A percentile compares a stretch with the other conserved stretches of the same genome.
phyloP scores from a whole-genome alignment of 1,139 yeast species.

The Yamadazyma blattariae region DNA sequence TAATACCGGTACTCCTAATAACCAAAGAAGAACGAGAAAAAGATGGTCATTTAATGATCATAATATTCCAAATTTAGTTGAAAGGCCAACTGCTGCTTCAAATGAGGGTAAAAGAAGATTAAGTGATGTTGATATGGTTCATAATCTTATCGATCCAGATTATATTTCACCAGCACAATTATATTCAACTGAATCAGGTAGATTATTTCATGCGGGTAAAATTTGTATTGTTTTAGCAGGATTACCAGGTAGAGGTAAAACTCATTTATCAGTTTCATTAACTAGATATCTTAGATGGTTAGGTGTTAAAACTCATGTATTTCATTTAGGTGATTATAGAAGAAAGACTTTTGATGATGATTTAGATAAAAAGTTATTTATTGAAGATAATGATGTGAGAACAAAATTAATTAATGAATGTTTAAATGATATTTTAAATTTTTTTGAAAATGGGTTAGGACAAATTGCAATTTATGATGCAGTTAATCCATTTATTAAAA shows the following conservation, averaged over 20 bases:
- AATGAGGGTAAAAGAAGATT: conserved; percentile 34
- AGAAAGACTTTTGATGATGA: conserved; percentile 49
- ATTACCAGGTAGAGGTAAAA: conserved; percentile 94
- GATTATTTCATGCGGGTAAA: conserved; percentile 93
- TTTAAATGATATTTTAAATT: conserved; percentile 63
- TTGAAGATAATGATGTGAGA: conserved; percentile 57
- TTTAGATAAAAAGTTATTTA: conserved; percentile 70
- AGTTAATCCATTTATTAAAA: conserved; percentile 75
- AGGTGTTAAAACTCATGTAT: conserved; percentile 89
- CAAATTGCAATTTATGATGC: conserved; percentile 98
- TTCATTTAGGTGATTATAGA: conserved; percentile 91
- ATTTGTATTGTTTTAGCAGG: conserved; percentile 89
- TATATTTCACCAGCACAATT: conserved; percentile 80
- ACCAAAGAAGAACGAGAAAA: conserved; percentile 29
- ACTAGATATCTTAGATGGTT: conserved; percentile 92
- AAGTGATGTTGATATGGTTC: conserved; percentile 55
- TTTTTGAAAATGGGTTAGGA: conserved; percentile 73
- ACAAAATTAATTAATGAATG: conserved; percentile 62
- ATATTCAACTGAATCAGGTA: conserved; percentile 86
- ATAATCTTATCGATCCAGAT: conserved; percentile 46
- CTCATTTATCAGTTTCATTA: conserved; percentile 86
- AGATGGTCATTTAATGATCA: conserved; percentile 45
- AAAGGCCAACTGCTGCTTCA: conserved; percentile 26
- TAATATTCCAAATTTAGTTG: conserved; percentile 36
- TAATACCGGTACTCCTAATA: background rate